phyloP scores from a whole-genome alignment of 169 alveolate species.

The Condylostoma magnum region DNA sequence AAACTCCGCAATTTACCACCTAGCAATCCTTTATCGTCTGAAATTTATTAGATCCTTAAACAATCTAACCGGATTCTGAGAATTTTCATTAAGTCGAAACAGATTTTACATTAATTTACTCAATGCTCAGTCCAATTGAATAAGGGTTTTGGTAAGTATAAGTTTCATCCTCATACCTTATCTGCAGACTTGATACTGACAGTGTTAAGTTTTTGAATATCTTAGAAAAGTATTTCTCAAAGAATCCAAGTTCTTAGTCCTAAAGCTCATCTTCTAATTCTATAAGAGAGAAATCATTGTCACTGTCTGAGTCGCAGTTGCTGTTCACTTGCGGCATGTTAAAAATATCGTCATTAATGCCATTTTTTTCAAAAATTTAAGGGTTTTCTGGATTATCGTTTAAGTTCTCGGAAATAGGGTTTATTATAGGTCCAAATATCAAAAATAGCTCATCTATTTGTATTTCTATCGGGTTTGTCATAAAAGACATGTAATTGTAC shows the following conservation, averaged over 20 bases:
- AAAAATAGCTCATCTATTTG: neutral
- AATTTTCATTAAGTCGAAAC: neutral
- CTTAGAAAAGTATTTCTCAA: neutral
- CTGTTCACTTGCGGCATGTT: too few relatives aligned
- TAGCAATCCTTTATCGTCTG: neutral
- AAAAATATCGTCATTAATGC: too few relatives aligned
- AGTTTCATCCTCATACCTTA: conserved; percentile 18
- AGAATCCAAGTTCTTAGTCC: neutral
- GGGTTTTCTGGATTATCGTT: too few relatives aligned
- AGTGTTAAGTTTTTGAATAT: neutral
- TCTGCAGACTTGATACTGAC: neutral
- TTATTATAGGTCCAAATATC: neutral
- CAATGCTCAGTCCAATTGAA: neutral
- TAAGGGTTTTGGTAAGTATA: conserved; percentile 11
- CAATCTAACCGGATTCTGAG: neutral
- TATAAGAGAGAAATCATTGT: too few relatives aligned
- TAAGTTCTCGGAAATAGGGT: too few relatives aligned
- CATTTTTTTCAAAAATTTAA: too few relatives aligned
- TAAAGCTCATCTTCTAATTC: neutral
- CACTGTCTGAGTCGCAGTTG: too few relatives aligned
- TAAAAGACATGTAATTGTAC: neutral
- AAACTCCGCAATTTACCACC: neutral
- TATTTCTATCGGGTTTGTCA: conserved; percentile 4
- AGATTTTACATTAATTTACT: neutral
- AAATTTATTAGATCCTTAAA: neutral